Evolutionary conservation across 192 early-diverging fungal genomes (phyloP), one percentile per base, ranked within the genome.

Genomic region (Diversispora epigaea): DNA sequence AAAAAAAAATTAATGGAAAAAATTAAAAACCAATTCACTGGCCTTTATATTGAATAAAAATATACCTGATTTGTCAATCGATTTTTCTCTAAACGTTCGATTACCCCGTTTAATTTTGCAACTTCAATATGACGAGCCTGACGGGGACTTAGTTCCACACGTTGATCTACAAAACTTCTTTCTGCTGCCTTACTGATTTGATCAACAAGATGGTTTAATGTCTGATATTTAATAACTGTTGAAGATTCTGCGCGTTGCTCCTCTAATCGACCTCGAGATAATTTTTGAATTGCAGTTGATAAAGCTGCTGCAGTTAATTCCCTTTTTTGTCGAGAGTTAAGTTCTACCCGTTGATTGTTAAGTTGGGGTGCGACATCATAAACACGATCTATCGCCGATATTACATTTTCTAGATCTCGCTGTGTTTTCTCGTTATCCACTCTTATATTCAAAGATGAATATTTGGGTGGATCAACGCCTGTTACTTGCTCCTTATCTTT

Each of bases 281-380:
- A 68, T 17, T 80, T 71, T 39, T 86, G 78, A 11, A 87, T 78
- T 14, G 82, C 76, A 19, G 79, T 78, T 2, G 77, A 77, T 15
- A 89, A 74, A 58, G 78, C 77, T 1, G 84, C 83, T 15, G 77
- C 77, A 6, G 81, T 81, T 77, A 89, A 63, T 63, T 80, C 76
- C 17, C 77, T 73, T 15, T 79, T 78, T 47, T 87, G 87, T 54
- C 67, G 77, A 6, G 80, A 54, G 5, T 80, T 85, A 17, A 89
- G 73, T 40, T 82, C 81, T 0, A 85, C 86, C 3, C 86, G 78
- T 64, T 89, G 87, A 76, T 89, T 84, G 52, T 83, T 84, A 50
- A 89, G 52, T 32, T 82, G 80, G 4, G 87, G 87, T 0, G 84
- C 80, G 15, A 85, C 79, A 40, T 71, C 72, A 21, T 83, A 83